phyloP scores from a whole-genome alignment of 78 protist genomes.

The Chrysochromulina parva region DNA sequence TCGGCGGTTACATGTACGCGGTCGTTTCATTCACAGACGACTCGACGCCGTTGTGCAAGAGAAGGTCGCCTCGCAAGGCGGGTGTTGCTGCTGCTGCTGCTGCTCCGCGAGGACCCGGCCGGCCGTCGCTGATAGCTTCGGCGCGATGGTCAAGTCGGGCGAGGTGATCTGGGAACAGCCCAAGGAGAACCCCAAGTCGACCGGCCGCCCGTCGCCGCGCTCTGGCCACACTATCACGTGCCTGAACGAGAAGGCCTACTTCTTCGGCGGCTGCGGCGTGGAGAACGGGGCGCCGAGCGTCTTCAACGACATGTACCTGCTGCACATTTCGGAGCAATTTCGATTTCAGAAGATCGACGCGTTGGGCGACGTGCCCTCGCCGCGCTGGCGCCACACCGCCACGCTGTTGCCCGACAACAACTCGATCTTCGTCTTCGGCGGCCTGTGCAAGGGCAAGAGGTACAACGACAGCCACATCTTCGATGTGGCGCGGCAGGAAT shows the following conservation, averaged over 20 bases:
- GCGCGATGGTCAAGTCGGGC: not conserved
- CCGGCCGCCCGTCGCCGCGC: not conserved
- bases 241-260: not conserved
- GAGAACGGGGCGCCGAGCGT: not conserved
- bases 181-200: not conserved
- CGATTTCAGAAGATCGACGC: not conserved
- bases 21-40: too few relatives aligned
- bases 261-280: slow-evolving; percentile 9
- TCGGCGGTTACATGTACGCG: too few relatives aligned
- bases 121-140: too few relatives aligned
- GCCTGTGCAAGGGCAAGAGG: not conserved
- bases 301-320: not conserved
- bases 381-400: slow-evolving; percentile 22
- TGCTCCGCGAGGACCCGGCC: too few relatives aligned
- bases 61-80: too few relatives aligned
- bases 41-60: too few relatives aligned
- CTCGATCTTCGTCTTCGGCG: not conserved
- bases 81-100: too few relatives aligned
- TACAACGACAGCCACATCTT: not conserved
- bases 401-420: not conserved
- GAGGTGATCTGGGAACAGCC: not conserved
- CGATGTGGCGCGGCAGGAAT: not conserved
- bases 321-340: not conserved
- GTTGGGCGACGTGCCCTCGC: not conserved
- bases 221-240: not conserved